Base-by-base conservation (phyloP, 768 basidiomycete species). In the Termitomyces sp. region DNA sequence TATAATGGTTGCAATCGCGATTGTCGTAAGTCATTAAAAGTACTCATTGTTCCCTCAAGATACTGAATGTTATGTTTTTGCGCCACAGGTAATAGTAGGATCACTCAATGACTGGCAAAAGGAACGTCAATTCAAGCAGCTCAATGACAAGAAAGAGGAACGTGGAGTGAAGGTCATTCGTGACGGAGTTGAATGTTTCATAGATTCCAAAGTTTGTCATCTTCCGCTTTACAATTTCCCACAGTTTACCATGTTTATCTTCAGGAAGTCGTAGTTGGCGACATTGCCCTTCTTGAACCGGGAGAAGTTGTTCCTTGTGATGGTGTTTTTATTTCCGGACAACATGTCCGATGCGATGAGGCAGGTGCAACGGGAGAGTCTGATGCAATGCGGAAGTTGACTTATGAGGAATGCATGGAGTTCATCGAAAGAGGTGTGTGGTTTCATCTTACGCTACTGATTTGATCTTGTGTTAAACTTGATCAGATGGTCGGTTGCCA, bases 231-330 rank as follows among this genome's bases (percentile, higher is more conserved):
- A 22, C n/a, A 29, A 26, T 34, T n/a, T 29, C 28, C 36, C 34
- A 45, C 62, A 63, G 33, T 66, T n/a, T 65, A 48, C 54, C 26
- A 52, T 59, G 18, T 58, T 55, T 57, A 62, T 39, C 65, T 72
- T 49, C 72, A 94, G 85, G 87, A 98, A 59, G 84, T 98, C 16
- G 82, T 98, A 34, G 97, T 98, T 31, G 97, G 97, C 44, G 96
- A 99, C 65, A 80, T 99, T 57, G 90, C 90, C 16, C 76, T 92
- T 18, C 70, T 98, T 39, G 95, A 98, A 75, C 94, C 97, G 0
- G 97, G 97, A 56, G 96, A 99, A 69, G 87, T 98, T 57, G 69
- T 98, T 16, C 97, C 97, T 49, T 96, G 94, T 71, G 97, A 99
- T 68, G 97, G 97, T 54, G 78, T 99, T 66, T 97, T 96, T 75